Base-by-base conservation (phyloP, 2,329 filamentous ascomycete genomes). In the Ceratocystiopsis minuta region DNA sequence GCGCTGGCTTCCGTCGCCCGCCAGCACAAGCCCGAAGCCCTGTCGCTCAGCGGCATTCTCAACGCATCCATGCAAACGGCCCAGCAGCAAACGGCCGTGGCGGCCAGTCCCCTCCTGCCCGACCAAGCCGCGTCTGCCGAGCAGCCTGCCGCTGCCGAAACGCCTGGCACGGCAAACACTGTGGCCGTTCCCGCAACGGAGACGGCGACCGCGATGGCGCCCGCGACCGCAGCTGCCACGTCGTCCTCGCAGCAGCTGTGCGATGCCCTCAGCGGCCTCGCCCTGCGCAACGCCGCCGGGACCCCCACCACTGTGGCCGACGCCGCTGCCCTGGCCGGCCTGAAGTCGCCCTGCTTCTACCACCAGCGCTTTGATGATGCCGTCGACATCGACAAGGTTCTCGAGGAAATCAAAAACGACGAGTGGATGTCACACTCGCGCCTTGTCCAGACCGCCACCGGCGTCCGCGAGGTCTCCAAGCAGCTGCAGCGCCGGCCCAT, bases 341-440 rank as follows among this genome's bases (percentile, higher is more conserved):
- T 96, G 41, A 80, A 88, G 52, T 95, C 87, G 37, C 90, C 90
- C 14, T 98, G 90, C 64, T 98, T 93, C 63, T 96, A 94, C 64
- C 90, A 98, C 62, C 83, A 92, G 61, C 77, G 88, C 48, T 98
- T 98, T 55, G 90, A 95, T 53, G 86, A 94, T 56, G 84, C 87
- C 10, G 85, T 98, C 52, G 85, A 98, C 58, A 85, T 96, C 45
- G 82, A 90, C 51, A 90, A 82, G 60, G 86, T 98, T 6, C 68
- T 98, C 7, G 87, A 96, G 55, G 90, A 98, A 61, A 93, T 96
- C 53, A 79, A 80, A 55, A 80, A 77, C 42, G 80, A 90, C 51
- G 85, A 93, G 53, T 85, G 75, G 60, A 80, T 95, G 67, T 94
- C 86, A 32, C 90, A 96, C 61, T 94, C 85, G 11, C 77, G 87